phyloP scores from a whole-genome alignment of 257 asterid genomes.

The Solanum corneliomulleri region DNA sequence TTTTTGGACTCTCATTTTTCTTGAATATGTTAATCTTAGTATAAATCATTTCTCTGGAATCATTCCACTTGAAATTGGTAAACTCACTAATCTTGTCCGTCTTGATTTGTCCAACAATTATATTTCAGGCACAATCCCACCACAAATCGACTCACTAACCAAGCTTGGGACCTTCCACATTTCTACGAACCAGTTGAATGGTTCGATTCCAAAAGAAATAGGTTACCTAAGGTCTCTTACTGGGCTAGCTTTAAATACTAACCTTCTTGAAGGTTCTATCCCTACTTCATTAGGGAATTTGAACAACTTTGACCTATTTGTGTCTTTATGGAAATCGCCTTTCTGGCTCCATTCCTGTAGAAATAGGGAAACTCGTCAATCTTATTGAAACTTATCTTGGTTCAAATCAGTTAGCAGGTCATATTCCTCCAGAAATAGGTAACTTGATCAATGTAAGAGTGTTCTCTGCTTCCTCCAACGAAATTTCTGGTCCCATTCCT shows the following conservation, averaged over 20 bases:
- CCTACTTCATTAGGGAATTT: neutral
- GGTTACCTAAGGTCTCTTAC: neutral
- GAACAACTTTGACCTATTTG: neutral
- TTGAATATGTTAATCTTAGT: neutral
- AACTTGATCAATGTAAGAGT: neutral
- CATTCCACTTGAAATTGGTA: neutral
- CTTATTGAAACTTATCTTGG: neutral
- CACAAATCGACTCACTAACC: neutral
- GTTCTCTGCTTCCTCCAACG: neutral
- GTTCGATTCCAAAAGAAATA: neutral
- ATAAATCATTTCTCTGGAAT: constrained; percentile 4
- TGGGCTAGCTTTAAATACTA: neutral
- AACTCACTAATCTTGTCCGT: neutral
- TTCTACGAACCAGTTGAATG: neutral
- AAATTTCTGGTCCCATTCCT: neutral
- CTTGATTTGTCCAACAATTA: neutral
- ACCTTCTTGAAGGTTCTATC: neutral
- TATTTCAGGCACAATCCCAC: neutral
- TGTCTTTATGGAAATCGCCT: neutral
- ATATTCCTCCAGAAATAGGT: neutral
- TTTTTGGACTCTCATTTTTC: constrained; percentile 7
- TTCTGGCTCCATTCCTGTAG: neutral
- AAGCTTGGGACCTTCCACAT: neutral
- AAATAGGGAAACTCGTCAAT: neutral
- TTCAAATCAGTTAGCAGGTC: neutral